Evolutionary conservation across 2,329 filamentous ascomycete genomes (phyloP).

Genomic region (Ophiostoma australiae): DNA sequence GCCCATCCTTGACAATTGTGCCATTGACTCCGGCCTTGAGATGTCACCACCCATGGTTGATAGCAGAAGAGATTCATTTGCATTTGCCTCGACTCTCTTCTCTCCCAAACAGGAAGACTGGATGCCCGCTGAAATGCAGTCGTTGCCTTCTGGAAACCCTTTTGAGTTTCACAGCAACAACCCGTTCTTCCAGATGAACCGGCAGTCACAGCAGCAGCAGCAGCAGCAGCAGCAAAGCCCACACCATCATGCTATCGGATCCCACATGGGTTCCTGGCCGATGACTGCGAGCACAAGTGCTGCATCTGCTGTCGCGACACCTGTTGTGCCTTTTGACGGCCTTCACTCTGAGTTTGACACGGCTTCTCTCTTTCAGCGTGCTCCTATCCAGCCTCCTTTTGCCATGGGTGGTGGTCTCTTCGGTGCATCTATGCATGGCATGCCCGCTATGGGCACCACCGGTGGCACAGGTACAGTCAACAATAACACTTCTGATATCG

Average conservation of each 20-base stretch:
- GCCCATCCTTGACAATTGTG: constrained; percentile 54
- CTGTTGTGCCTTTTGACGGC: constrained; percentile 65
- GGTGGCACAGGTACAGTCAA: constrained; percentile 27
- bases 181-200: constrained; percentile 62
- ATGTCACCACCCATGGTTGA: constrained; percentile 59
- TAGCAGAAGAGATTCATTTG: constrained; percentile 61
- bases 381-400: constrained; percentile 50
- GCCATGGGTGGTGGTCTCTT: constrained; percentile 48
- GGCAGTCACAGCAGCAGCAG: constrained; percentile 45
- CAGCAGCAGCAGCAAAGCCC: constrained; percentile 37
- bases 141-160: constrained; percentile 55
- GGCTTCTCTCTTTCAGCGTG: constrained; percentile 48
- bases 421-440: constrained; percentile 24
- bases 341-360: constrained; percentile 53
- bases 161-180: constrained; percentile 58
- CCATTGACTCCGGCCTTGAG: constrained; percentile 57
- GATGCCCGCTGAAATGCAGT: constrained; percentile 62
- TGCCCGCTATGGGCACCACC: constrained; percentile 47
- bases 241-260: constrained; percentile 30
- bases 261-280: constrained; percentile 52
- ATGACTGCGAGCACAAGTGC: constrained; percentile 41
- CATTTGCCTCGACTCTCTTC: constrained; percentile 54
- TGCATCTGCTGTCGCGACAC: constrained; percentile 67
- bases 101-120: constrained; percentile 62
- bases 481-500: not conserved